Base-by-base conservation (phyloP, 805 yeast genomes). In the Lipomyces sp. region DNA sequence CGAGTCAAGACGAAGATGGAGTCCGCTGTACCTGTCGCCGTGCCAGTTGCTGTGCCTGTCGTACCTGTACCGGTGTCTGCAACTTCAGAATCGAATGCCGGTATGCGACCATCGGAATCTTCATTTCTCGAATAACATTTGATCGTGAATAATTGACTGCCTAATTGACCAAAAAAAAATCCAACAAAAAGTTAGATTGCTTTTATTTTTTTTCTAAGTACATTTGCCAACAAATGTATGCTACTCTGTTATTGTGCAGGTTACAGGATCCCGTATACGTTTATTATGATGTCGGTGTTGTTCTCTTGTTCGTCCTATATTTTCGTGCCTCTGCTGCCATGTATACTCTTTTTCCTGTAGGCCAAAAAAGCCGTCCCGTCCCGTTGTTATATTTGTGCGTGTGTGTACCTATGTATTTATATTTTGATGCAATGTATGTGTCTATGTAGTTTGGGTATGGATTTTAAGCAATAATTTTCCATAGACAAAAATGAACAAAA, bases 1-100 rank as follows among this genome's bases (percentile, higher is more conserved):
- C 48, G 48, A 42, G 48, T 42, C 48, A 42, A 42, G 48, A n/a
- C 48, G 8, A 42, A 42, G 48, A 42, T 15, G 48, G 48, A 42
- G 18, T 4, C 24, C 18, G 18, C 48, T 42, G 48, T 42, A 3
- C 48, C 48, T 10, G 48, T 42, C 15, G 48, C 48, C 2, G 48
- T 42, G 7, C 48, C 48, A 42, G 48, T 42, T 11, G 48, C 48
- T 5, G 48, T 42, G 10, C 48, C 48, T 15, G 48, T 42, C 6
- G 24, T 42, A 8, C 48, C 48, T 3, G 48, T 42, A 4, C 48
- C 48, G 10, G 48, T 42, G 48, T 42, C 48, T 42, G 48, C 48
- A 42, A 10, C 48, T 18, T 42, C 48, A 24, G 48, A 42, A 42
- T 42, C 48, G 4, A 42, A 24, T 42, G n/a, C 48, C 10, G 39